phyloP scores from a whole-genome alignment of 2,329 filamentous ascomycete species.

The Aspergillus ruber region DNA sequence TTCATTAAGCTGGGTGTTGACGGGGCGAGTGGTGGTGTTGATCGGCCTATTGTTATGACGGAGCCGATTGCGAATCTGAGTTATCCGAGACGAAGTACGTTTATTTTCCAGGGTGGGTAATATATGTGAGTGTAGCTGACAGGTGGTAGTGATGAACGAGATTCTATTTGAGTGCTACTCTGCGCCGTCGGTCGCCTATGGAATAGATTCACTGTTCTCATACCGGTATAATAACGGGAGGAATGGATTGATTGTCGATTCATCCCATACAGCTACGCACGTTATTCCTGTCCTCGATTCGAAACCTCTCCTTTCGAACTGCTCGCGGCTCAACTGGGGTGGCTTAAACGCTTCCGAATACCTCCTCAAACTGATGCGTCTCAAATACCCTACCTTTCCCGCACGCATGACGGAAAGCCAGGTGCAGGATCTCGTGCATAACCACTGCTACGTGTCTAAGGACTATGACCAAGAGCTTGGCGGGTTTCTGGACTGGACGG shows the following conservation, averaged over 20 bases:
- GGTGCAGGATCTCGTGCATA: constrained; percentile 76
- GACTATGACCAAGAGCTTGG: constrained; percentile 75
- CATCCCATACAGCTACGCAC: constrained; percentile 89
- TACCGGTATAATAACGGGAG: constrained; percentile 86
- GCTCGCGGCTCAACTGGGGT: constrained; percentile 90
- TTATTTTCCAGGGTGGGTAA: background rate
- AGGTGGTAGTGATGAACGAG: constrained; percentile 76
- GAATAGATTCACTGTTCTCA: constrained; percentile 93
- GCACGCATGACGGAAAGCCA: constrained; percentile 81
- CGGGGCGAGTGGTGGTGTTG: constrained; percentile 63
- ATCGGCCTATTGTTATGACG: constrained; percentile 87
- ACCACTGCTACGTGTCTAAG: constrained; percentile 83
- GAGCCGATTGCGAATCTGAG: constrained; percentile 86
- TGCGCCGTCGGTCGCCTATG: constrained; percentile 83
- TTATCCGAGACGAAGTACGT: constrained; percentile 80
- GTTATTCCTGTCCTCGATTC: constrained; percentile 86
- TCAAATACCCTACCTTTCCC: constrained; percentile 88
- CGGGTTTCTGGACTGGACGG: constrained; percentile 80
- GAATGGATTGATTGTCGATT: constrained; percentile 83
- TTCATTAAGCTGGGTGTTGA: constrained; percentile 92
- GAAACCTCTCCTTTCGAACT: constrained; percentile 76
- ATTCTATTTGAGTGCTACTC: constrained; percentile 95
- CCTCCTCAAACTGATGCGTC: constrained; percentile 74
- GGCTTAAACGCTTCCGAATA: constrained; percentile 87
- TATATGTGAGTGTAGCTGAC: constrained; percentile 12